These are phyloP conservation scores for Blastobotrys indianensis DNA, from an alignment of 1,139 yeast genomes.

Conservation along the genomic window DNA sequence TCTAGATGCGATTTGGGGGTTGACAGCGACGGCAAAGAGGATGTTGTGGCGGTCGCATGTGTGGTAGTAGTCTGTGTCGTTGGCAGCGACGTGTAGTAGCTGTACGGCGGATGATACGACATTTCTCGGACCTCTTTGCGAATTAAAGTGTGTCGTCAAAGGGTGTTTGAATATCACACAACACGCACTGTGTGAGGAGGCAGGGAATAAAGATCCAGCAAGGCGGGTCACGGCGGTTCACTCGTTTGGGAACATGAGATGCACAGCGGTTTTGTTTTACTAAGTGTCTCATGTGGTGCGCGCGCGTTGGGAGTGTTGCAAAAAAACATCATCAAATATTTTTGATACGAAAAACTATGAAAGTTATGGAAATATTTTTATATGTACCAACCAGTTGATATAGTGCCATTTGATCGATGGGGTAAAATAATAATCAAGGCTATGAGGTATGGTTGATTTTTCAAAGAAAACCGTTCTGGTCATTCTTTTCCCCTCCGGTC, in stretches of 20 bases:
- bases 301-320: neutral
- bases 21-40: slow-evolving; percentile 12
- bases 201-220: too few species aligned
- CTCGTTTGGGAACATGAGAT: too few species aligned
- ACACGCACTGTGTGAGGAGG: too few species aligned
- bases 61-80: slow-evolving; percentile 9
- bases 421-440: slow-evolving; percentile 3
- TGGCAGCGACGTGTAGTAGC: slow-evolving; percentile 9
- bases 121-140: neutral
- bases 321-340: neutral
- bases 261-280: too few species aligned
- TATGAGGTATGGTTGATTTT: slow-evolving; percentile 14
- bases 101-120: slow-evolving; percentile 12
- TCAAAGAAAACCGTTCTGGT: slow-evolving; percentile 9
- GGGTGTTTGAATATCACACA: too few species aligned
- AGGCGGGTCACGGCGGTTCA: too few species aligned
- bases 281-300: too few species aligned
- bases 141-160: too few species aligned
- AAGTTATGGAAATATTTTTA: neutral
- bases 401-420: slow-evolving; percentile 6
- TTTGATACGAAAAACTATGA: neutral
- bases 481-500: slow-evolving; percentile 16
- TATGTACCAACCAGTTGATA: slow-evolving; percentile 9
- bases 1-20: slow-evolving; percentile 14
- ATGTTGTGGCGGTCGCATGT: slow-evolving; percentile 12